phyloP scores from a whole-genome alignment of 805 yeast species.

The Huiozyma sinensis region DNA sequence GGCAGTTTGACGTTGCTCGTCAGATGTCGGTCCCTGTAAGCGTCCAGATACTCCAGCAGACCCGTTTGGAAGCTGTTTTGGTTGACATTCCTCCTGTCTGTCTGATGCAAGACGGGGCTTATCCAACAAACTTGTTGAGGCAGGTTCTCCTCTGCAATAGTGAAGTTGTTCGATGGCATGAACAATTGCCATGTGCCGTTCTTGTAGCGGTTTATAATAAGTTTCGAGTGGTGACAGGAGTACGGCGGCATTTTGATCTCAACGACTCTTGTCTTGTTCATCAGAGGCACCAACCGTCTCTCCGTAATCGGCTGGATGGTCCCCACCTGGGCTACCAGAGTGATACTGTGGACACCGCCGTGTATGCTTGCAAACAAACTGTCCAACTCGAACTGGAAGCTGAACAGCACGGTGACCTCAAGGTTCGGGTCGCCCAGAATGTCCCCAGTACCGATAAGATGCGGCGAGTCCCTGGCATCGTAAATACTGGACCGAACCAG shows the following conservation, averaged over 20 bases:
- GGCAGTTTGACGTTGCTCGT: constrained; percentile 17
- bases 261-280: constrained; percentile 12
- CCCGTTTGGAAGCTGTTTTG: constrained; percentile 34
- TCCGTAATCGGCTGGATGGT: constrained; percentile 20
- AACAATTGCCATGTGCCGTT: constrained; percentile 40
- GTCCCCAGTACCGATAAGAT: constrained; percentile 21
- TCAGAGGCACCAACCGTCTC: constrained; percentile 4
- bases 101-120: constrained; percentile 34
- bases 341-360: constrained; percentile 11
- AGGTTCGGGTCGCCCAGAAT: constrained; percentile 29
- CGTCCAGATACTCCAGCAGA: constrained; percentile 34
- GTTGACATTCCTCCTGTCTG: background rate
- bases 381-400: constrained; percentile 37
- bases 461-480: constrained; percentile 10
- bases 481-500: constrained; percentile 16
- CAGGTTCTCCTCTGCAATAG: constrained; percentile 40
- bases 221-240: constrained; percentile 54
- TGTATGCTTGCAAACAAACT: constrained; percentile 28
- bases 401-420: constrained; percentile 35
- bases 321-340: constrained; percentile 26
- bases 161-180: constrained; percentile 51
- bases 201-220: constrained; percentile 47
- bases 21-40: constrained; percentile 30
- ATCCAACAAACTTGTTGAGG: constrained; percentile 63
- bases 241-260: constrained; percentile 31